These are phyloP conservation scores for Fagus sylvatica DNA, from an alignment of 306 rosid genomes.

Conservation along the genomic window DNA sequence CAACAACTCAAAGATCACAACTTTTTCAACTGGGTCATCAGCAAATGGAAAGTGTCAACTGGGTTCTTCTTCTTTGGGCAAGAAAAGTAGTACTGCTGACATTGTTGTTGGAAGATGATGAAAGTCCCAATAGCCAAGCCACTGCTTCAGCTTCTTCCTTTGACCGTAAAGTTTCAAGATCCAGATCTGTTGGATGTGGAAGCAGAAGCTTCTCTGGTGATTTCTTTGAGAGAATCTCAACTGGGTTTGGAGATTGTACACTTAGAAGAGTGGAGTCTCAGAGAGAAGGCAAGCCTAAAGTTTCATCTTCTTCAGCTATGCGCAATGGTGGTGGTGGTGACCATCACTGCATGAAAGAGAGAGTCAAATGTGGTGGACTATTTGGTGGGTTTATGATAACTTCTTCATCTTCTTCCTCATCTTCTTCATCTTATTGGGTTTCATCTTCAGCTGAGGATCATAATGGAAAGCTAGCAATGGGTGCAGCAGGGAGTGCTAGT, in stretches of 20 bases:
- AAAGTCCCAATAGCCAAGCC: constrained; percentile 42
- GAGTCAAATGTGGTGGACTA: constrained; percentile 76
- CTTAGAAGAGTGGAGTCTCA: constrained; percentile 89
- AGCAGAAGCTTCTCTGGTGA: constrained; percentile 96
- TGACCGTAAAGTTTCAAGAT: constrained; percentile 88
- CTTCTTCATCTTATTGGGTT: constrained; percentile 73
- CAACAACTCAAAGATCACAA: constrained; percentile 18
- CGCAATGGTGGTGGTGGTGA: constrained; percentile 17
- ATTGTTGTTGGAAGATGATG: constrained; percentile 38
- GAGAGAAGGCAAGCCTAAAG: constrained; percentile 70
- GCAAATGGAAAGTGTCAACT: constrained; percentile 1
- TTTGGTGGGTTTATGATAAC: constrained; percentile 86
- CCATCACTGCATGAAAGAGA: constrained; percentile 65
- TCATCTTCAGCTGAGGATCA: constrained; percentile 66
- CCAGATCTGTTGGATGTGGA: constrained; percentile 97
- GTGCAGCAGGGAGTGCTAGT: too few relatives aligned
- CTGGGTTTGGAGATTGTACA: constrained; percentile 97
- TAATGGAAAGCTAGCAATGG: constrained; percentile 35
- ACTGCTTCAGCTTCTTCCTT: constrained; percentile 65
- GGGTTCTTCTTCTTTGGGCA: constrained; percentile 19
- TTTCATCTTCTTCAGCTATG: constrained; percentile 4
- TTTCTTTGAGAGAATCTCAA: constrained; percentile 90
- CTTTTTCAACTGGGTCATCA: neutral
- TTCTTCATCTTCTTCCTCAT: constrained; percentile 70
- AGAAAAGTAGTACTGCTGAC: neutral